phyloP scores from a whole-genome alignment of 371 early-diverging fungal species.

The Thermomucor indicae-seudaticae region DNA sequence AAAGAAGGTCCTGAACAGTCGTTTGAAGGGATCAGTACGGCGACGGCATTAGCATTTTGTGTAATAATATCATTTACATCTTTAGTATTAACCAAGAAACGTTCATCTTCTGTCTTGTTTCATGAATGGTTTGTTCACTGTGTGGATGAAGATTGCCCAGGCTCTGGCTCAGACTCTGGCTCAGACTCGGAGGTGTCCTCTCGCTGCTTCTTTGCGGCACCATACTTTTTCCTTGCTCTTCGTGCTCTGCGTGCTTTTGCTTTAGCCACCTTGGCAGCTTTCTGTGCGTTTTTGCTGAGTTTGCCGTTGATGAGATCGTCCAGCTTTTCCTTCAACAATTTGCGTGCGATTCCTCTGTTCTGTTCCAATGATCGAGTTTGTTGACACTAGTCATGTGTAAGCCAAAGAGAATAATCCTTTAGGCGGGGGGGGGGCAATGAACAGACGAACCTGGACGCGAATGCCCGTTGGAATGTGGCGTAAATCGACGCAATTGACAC shows the following conservation, averaged over 20 bases:
- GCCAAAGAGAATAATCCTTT: not conserved
- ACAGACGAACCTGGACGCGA: constrained; percentile 52
- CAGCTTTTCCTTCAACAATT: constrained; percentile 61
- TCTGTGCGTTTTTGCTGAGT: constrained; percentile 60
- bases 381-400: constrained; percentile 53
- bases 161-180: no score
- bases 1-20: constrained; percentile 40
- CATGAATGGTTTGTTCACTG: no score
- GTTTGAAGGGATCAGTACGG: constrained; percentile 37
- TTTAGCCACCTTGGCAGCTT: constrained; percentile 59
- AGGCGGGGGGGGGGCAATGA: not conserved
- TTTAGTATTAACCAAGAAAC: no score
- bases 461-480: constrained; percentile 83
- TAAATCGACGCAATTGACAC: constrained; percentile 79
- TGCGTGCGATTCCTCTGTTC: constrained; percentile 75
- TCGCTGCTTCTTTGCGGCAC: constrained; percentile 1
- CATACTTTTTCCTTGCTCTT: constrained; percentile 45
- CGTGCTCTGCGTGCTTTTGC: constrained; percentile 55
- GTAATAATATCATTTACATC: no score
- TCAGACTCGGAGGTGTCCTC: no score
- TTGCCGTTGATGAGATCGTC: constrained; percentile 69
- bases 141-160: no score
- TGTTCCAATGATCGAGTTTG: constrained; percentile 73
- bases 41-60: no score
- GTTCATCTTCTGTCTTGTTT: no score